These are phyloP conservation scores for Astrothelium macrocarpum DNA, from an alignment of 495 filamentous ascomycete genomes.

Conservation along the genomic window DNA sequence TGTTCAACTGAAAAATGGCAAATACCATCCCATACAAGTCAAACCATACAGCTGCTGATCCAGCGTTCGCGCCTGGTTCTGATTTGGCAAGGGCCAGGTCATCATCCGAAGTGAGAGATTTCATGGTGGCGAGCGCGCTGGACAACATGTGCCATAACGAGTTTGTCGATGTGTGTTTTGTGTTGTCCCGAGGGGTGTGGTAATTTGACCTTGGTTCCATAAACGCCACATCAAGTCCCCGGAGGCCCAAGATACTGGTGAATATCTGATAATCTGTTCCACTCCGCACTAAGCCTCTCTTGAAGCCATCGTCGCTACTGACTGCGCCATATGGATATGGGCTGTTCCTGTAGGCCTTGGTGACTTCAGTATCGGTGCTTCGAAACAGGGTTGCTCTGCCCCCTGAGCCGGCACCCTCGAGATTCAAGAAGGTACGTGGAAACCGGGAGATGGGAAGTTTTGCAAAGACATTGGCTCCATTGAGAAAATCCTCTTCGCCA, in stretches of 20 bases:
- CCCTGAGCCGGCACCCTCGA: slow-evolving; percentile 91
- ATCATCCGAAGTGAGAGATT: slow-evolving; percentile 59
- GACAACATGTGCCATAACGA: slow-evolving; percentile 95
- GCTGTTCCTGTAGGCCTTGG: slow-evolving; percentile 59
- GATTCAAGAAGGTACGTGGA: slow-evolving; percentile 78
- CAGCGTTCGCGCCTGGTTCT: slow-evolving; percentile 48
- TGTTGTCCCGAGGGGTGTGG: slow-evolving; percentile 85
- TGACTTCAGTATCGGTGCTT: slow-evolving; percentile 79
- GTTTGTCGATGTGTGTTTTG: slow-evolving; percentile 49
- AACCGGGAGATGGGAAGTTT: slow-evolving; percentile 69
- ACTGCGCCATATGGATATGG: slow-evolving; percentile 76
- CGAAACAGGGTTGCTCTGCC: slow-evolving; percentile 82
- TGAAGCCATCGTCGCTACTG: slow-evolving; percentile 72
- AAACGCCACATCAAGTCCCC: slow-evolving; percentile 89
- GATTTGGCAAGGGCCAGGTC: slow-evolving; percentile 57
- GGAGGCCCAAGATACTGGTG: slow-evolving; percentile 65
- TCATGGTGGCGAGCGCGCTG: slow-evolving; percentile 60
- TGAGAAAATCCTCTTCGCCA: slow-evolving; percentile 88
- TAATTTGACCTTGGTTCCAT: slow-evolving; percentile 76
- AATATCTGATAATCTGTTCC: slow-evolving; percentile 89
- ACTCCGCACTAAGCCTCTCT: slow-evolving; percentile 63
- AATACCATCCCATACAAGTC: slow-evolving; percentile 79
- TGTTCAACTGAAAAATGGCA: slow-evolving; percentile 66
- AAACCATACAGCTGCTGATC: slow-evolving; percentile 80
- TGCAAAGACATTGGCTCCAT: slow-evolving; percentile 79